These are phyloP conservation scores for Sarocladiaceae sp. DNA, from an alignment of 2,329 filamentous ascomycete species.

Conservation along the genomic window DNA sequence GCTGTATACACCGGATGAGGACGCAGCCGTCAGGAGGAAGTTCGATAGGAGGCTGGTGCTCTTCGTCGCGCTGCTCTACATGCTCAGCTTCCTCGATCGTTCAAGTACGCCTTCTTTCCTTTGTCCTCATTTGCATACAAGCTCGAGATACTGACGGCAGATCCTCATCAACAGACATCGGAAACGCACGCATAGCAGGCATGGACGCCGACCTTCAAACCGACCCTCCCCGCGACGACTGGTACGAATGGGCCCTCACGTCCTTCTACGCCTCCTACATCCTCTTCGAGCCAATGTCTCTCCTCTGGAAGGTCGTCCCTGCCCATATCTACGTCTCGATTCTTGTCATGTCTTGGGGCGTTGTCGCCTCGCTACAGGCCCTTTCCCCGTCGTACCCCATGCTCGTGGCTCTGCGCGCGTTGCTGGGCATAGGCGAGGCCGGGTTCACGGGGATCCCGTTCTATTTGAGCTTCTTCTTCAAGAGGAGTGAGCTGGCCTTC, in stretches of 20 bases:
- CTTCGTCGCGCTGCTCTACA: constrained; percentile 76
- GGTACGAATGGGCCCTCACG: constrained; percentile 56
- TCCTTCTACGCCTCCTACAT: constrained; percentile 60
- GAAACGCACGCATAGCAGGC: constrained; percentile 57
- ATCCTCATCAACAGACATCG: constrained; percentile 42
- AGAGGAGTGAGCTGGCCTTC: constrained; percentile 68
- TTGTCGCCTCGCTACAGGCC: constrained; percentile 68
- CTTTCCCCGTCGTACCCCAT: constrained; percentile 57
- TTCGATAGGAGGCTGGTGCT: constrained; percentile 72
- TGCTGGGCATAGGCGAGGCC: constrained; percentile 59
- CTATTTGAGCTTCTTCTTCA: constrained; percentile 60
- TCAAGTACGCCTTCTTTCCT: constrained; percentile 55
- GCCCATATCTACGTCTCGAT: constrained; percentile 52
- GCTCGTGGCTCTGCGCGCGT: constrained; percentile 46
- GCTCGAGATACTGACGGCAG: neutral
- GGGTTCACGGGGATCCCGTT: constrained; percentile 59
- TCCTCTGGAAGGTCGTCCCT: constrained; percentile 54
- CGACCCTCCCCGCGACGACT: constrained; percentile 33
- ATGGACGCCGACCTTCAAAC: constrained; percentile 56
- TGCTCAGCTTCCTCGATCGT: constrained; percentile 79
- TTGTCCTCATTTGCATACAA: neutral
- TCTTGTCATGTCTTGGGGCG: constrained; percentile 72
- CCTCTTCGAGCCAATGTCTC: constrained; percentile 57
- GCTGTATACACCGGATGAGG: constrained; percentile 60
- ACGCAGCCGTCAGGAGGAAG: constrained; percentile 62